These are phyloP conservation scores for Coemansia sp. DNA, from an alignment of 192 early-diverging fungal genomes.

Conservation along the genomic window DNA sequence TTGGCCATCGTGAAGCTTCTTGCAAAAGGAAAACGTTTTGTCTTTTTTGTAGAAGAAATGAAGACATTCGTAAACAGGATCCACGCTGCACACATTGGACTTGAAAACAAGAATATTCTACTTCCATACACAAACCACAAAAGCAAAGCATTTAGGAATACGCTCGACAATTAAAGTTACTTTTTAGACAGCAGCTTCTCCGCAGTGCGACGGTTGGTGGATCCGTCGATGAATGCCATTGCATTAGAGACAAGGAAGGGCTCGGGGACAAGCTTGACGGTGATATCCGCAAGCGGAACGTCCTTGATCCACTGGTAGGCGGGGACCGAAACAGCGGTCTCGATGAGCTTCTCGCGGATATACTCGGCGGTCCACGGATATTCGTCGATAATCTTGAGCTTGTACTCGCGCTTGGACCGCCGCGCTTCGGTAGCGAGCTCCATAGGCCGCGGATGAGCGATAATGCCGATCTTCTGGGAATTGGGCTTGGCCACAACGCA, in stretches of 20 bases:
- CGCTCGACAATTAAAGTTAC: neutral
- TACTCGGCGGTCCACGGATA: conserved; percentile 46
- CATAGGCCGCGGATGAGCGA: conserved; percentile 43
- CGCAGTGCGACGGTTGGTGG: conserved; percentile 26
- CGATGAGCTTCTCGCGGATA: conserved; percentile 32
- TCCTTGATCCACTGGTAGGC: conserved; percentile 28
- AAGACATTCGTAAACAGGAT: too few relatives aligned
- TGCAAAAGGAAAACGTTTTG: too few relatives aligned
- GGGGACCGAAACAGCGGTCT: neutral
- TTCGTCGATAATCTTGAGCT: conserved; percentile 24
- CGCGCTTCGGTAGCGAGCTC: conserved; percentile 30
- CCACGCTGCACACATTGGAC: too few relatives aligned
- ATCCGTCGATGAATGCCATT: conserved; percentile 29
- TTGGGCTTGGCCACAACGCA: conserved; percentile 21
- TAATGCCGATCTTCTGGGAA: conserved; percentile 11
- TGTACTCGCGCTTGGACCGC: conserved; percentile 36
- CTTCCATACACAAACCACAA: too few relatives aligned
- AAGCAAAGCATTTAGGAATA: too few relatives aligned
- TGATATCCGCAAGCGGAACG: conserved; percentile 17
- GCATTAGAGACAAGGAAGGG: conserved; percentile 29
- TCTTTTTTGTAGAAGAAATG: too few relatives aligned
- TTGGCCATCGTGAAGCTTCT: too few relatives aligned
- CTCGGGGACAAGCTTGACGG: conserved; percentile 39
- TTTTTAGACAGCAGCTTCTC: conserved; percentile 9
- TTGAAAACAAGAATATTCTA: too few relatives aligned